phyloP scores from a whole-genome alignment of 495 filamentous ascomycete genomes.

The Trichoderma reesei region DNA sequence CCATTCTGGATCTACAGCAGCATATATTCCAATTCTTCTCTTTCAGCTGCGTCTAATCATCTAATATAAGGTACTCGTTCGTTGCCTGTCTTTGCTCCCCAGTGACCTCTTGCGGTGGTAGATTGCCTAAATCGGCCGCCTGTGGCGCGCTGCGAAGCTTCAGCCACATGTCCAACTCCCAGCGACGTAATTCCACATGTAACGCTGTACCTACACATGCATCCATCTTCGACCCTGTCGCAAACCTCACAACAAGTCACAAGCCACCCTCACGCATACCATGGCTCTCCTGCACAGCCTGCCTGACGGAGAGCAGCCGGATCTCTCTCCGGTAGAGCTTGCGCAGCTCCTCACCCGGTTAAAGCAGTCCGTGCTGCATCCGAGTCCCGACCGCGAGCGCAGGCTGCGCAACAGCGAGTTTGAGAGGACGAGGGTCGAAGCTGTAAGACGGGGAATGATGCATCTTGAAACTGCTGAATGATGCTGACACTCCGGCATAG shows the following conservation, averaged over 20 bases:
- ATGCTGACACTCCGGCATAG: constrained; percentile 24
- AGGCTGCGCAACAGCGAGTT: constrained; percentile 53
- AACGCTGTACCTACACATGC: background rate
- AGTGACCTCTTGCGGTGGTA: background rate
- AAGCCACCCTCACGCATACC: background rate
- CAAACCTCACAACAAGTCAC: background rate
- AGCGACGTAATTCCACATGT: constrained; percentile 7
- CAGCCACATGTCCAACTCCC: background rate
- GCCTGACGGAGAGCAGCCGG: background rate
- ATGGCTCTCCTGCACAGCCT: background rate
- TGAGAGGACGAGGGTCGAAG: constrained; percentile 57
- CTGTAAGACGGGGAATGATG: constrained; percentile 36
- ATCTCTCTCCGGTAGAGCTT: constrained; percentile 42
- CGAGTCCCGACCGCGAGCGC: constrained; percentile 47
- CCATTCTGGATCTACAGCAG: no score
- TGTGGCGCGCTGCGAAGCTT: constrained; percentile 3
- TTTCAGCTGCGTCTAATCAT: no score
- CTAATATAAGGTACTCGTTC: no score
- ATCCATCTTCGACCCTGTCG: background rate
- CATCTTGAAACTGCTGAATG: background rate
- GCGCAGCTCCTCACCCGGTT: constrained; percentile 65
- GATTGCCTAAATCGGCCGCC: background rate
- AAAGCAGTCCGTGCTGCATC: constrained; percentile 60
- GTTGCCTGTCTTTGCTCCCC: background rate
- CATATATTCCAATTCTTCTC: no score